Base-by-base conservation (phyloP, 345 rosid species). In the Psidium friedrichsthalianum region DNA sequence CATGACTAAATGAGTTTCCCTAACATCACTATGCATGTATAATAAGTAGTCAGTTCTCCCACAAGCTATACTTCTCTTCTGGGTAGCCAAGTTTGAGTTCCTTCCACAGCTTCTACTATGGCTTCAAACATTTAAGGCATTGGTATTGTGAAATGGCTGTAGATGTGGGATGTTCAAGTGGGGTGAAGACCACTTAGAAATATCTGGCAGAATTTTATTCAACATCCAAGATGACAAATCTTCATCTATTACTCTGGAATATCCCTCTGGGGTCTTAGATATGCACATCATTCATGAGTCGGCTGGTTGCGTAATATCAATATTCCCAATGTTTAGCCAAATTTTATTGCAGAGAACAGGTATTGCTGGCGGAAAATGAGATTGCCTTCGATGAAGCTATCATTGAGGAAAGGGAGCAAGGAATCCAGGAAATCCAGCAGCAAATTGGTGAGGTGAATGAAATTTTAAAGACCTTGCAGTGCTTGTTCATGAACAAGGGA, bases 341-440 rank as follows among this genome's bases (percentile, higher is more conserved):
- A 18, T 56, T 81, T 57, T 15, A 85, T 57, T 83, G 89, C 91
- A 96, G 99, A 90, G 98, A 96, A 47, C 74, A 83, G 47, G 83
- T 84, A 32, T 40, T 83, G 74, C 69, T 83, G 52, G 84, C 80
- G 6, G 86, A 86, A 42, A 83, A 49, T 42, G 88, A 86, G 55
- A 74, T 86, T 42, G 83, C 83, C 49, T 86, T 86, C 78, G 83
- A 86, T 56, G 88, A 86, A 58, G 86, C 88, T 27, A 74, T 86
- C 56, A 86, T 86, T 52, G 88, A 86, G 83, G 88, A 86, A 83
- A 86, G 88, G 56, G 88, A 86, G 56, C 85, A 86, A 32, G 88
- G 85, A 25, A 86, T 86, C 58, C 64, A 74, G 57, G 88, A 86
- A 83, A 36, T 86, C 51, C 85, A 86, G 74, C 53, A 86, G 40